Conservation (phyloP, 805 yeast genomes). For the Barnettozyma wickerhamii region DNA sequence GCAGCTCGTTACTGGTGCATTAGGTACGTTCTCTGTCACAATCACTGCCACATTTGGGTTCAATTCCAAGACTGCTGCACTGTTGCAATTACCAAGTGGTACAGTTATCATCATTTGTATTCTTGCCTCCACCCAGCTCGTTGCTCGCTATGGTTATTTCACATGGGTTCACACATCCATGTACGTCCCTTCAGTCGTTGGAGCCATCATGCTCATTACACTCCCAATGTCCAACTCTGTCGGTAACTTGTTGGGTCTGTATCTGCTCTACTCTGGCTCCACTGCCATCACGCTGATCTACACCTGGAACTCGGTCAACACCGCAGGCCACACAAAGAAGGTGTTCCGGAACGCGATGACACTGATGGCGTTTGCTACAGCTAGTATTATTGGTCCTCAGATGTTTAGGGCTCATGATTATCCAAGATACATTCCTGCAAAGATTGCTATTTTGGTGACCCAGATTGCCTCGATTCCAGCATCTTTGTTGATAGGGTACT, state of each 20-base stretch:
- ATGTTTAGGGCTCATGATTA: slow-evolving; percentile 44
- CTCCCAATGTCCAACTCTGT: slow-evolving; percentile 30
- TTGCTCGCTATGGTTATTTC: slow-evolving; percentile 28
- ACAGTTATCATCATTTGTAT: slow-evolving; percentile 39
- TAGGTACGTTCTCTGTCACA: slow-evolving; percentile 16
- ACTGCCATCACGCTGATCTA: slow-evolving; percentile 50
- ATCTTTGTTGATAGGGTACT: slow-evolving; percentile 35
- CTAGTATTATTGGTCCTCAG: slow-evolving; percentile 56
- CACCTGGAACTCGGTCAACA: slow-evolving; percentile 53
- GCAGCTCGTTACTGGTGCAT: slow-evolving; percentile 44
- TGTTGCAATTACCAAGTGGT: slow-evolving; percentile 52
- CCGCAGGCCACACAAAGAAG: slow-evolving; percentile 55
- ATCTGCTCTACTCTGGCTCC: slow-evolving; percentile 46
- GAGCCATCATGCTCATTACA: slow-evolving; percentile 40
- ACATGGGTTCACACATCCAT: slow-evolving; percentile 32
- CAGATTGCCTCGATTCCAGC: slow-evolving; percentile 41
- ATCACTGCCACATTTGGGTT: slow-evolving; percentile 13
- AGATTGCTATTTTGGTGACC: slow-evolving; percentile 49
- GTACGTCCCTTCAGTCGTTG: slow-evolving; percentile 46
- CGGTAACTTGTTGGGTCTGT: slow-evolving; percentile 44
- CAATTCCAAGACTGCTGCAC: slow-evolving; percentile 32
- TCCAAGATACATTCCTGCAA: slow-evolving; percentile 56
- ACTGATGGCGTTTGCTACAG: slow-evolving; percentile 38
- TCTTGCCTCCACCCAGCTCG: slow-evolving; percentile 32
- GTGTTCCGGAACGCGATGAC: slow-evolving; percentile 45